phyloP scores from a whole-genome alignment of 176 grass and related monocot genomes.

The Tillandsia fasciculata region DNA sequence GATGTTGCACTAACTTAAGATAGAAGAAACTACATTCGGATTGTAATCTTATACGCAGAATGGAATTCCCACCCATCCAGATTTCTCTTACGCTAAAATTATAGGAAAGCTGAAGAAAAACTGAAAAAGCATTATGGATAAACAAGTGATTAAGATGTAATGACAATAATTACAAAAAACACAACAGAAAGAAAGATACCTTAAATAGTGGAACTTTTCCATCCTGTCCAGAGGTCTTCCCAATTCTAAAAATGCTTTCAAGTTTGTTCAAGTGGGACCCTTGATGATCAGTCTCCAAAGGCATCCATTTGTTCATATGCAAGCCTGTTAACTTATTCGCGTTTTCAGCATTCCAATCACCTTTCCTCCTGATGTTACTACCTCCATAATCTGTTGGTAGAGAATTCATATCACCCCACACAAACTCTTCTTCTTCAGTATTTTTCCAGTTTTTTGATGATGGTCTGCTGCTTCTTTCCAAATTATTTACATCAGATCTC shows the following conservation, averaged over 20 bases:
- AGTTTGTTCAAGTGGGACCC: slow-evolving; percentile 29
- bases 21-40: too few relatives aligned
- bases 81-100: too few relatives aligned
- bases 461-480: slow-evolving; percentile 36
- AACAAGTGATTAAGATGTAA: not conserved
- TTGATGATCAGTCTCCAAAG: slow-evolving; percentile 17
- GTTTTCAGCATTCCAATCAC: slow-evolving; percentile 43
- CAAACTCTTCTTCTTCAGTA: slow-evolving; percentile 93
- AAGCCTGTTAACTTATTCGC: slow-evolving; percentile 35
- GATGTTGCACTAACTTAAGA: too few relatives aligned
- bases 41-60: too few relatives aligned
- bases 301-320: slow-evolving; percentile 42
- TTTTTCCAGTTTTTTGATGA: slow-evolving; percentile 84
- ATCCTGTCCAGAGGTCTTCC: slow-evolving; percentile 30
- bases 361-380: slow-evolving; percentile 37
- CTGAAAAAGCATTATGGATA: not conserved
- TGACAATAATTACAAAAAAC: not conserved
- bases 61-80: too few relatives aligned
- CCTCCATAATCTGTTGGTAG: slow-evolving; percentile 31
- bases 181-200: slow-evolving; percentile 34
- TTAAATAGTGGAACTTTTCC: slow-evolving; percentile 29
- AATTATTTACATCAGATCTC: slow-evolving; percentile 28
- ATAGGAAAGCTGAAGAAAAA: too few relatives aligned
- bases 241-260: slow-evolving; percentile 32
- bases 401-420: slow-evolving; percentile 72